These are phyloP conservation scores for Perkinsus olseni DNA, from an alignment of 169 alveolate genomes.

Conservation along the genomic window DNA sequence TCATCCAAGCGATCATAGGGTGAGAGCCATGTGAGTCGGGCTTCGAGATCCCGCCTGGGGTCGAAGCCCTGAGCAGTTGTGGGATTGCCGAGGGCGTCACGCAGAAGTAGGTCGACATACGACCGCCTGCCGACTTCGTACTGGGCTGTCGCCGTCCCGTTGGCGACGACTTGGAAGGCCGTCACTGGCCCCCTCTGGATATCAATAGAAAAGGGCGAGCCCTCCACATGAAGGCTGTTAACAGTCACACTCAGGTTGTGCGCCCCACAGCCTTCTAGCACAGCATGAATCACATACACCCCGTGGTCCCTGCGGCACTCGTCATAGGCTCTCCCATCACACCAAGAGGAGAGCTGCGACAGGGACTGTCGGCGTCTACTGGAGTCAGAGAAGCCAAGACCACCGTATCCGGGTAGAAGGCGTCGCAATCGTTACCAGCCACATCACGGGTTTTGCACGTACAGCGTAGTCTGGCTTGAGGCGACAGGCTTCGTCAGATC, in stretches of 20 bases:
- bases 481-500: not conserved
- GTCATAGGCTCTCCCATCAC: not conserved
- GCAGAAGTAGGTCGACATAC: not conserved
- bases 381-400: not conserved
- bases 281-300: not conserved
- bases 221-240: not conserved
- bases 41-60: not conserved
- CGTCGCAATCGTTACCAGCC: not conserved
- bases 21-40: not conserved
- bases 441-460: not conserved
- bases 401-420: not conserved
- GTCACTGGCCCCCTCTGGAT: not conserved
- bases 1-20: not conserved
- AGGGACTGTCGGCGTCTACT: not conserved
- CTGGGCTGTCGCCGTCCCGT: not conserved
- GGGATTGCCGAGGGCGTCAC: not conserved
- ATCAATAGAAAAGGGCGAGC: not conserved
- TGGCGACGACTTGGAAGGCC: not conserved
- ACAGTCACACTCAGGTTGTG: not conserved
- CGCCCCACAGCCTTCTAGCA: not conserved
- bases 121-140: not conserved
- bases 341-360: not conserved
- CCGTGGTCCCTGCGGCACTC: not conserved
- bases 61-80: not conserved
- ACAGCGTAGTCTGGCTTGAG: not conserved